Evolutionary conservation across 176 grass and related monocot species (phyloP).

Genomic region (Neostapfia colusana): DNA sequence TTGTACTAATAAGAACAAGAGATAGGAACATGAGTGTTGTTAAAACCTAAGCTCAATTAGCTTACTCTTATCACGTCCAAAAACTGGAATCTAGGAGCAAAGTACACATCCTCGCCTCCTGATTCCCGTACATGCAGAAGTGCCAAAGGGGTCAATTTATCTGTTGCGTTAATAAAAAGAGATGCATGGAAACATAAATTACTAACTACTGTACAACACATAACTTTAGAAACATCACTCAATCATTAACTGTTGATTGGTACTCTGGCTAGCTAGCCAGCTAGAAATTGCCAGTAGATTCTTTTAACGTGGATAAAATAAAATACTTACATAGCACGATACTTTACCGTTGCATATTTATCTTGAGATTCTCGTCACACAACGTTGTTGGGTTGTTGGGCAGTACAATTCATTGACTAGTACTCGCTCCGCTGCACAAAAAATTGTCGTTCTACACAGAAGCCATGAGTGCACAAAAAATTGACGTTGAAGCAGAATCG

Average conservation of each 20-base stretch:
- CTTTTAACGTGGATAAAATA: background rate
- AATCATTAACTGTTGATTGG: too few species aligned
- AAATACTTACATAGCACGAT: background rate
- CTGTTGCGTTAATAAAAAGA: background rate
- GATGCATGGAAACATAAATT: background rate
- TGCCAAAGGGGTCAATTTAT: background rate
- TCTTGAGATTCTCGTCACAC: background rate
- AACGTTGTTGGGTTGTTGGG: too few species aligned
- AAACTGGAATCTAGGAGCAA: conserved; percentile 25
- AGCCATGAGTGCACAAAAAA: too few species aligned
- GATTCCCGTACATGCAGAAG: background rate
- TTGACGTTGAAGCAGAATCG: too few species aligned
- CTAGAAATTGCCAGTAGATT: too few species aligned
- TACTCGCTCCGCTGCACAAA: too few species aligned
- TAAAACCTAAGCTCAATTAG: background rate
- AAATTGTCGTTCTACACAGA: too few species aligned
- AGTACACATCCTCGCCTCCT: background rate
- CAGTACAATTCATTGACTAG: too few species aligned
- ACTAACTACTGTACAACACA: too few species aligned
- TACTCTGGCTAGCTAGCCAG: too few species aligned
- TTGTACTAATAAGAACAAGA: background rate
- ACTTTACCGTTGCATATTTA: background rate
- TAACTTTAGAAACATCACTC: too few species aligned
- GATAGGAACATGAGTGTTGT: conserved; percentile 18
- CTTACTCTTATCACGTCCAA: conserved; percentile 17